Evolutionary conservation across 2,329 filamentous ascomycete species (phyloP), one percentile per base, ranked within the genome.

Genomic region (Clonostachys byssicola): DNA sequence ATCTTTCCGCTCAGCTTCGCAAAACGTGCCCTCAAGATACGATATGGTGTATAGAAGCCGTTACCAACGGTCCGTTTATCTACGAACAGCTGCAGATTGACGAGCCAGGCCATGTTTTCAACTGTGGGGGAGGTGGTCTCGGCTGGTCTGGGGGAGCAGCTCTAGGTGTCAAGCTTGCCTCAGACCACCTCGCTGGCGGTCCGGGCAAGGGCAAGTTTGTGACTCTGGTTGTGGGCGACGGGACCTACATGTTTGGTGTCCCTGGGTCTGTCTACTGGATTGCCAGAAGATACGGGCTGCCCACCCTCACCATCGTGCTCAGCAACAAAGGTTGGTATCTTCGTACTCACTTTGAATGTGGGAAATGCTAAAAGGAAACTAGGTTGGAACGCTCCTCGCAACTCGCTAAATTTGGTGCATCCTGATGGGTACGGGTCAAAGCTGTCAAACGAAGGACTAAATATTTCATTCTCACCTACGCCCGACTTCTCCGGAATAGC

Each of bases 101-200:
- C 0, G 59, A 81, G 0, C 86, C 88, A 0, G 86, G 86, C 0
- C 81, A 78, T 2, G 89, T 83, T 82, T 79, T 91, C 58, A 90
- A 89, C 57, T 89, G 87, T 60, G 87, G 88, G 3, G 87, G 85
- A 5, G 86, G 86, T 13, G 88, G 88, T 3, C 78, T 91, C 0
- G 87, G 87, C 2, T 92, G 88, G 88, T 86, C 80, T 12, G 87
- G 86, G 13, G 88, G 88, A n/a, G 88, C 70, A 42, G 82, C 85
- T 1, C 64, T 91, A 2, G 88, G 88, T 3, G 82, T 90, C 58
- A 90, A 90, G 59, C 75, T 91, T 5, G 88, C 86, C 0, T 78
- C 54, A 5, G 61, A 63, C 23, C 45, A 48, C 13, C 51, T 57
- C 53, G 60, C 65, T 49, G 65, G 67, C 52, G 72, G 71, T 34